Evolutionary conservation across 2,329 filamentous ascomycete genomes (phyloP), one percentile per base, ranked within the genome.

Genomic region (Periconia sp.): DNA sequence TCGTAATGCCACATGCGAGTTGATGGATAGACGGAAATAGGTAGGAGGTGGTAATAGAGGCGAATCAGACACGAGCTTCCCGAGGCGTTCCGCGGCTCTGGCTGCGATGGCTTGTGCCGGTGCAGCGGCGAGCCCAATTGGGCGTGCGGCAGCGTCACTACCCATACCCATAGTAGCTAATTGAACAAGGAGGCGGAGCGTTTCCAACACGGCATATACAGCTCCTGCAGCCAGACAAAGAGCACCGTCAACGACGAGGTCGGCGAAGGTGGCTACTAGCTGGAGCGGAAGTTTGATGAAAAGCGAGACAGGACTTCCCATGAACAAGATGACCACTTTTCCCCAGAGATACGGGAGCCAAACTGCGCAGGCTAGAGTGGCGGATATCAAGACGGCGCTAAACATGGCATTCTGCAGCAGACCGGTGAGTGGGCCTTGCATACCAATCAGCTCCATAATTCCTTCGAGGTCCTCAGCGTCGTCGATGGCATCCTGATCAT

Each of bases 391-490:
- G 32, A 97, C 86, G 6, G 88, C 87, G 65, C 92, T 96, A 70
- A 99, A 99, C 12, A 96, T 85, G 41, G 89, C 91, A 56, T 99
- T 99, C 63, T 99, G 94, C 55, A 97, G 84, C 5, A 99, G 80
- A 3, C 90, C 91, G 11, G 87, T 86, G 3, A 99, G 78, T 0
- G 94, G 94, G 0, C 94, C 94, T 61, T 95, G 89, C 88, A 99
- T 95, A 25, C 94, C 94, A 46, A 99, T 87, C 12, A 99, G 82
- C 68, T 99, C 94, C 76, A 99, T 85, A 38, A 99, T 89, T 0
- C 94, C 94, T 66, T 99, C 94, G 12, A 99, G 84, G 63, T 99
- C 94, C 70, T 99, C 94, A 8, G 88, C 88, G 55, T 96, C 74
- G 48, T 92, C 88, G 29, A 90, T 80, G 8, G 85, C 87, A 55